phyloP scores from a whole-genome alignment of 345 rosid species.

The Sonneratia caseolaris region DNA sequence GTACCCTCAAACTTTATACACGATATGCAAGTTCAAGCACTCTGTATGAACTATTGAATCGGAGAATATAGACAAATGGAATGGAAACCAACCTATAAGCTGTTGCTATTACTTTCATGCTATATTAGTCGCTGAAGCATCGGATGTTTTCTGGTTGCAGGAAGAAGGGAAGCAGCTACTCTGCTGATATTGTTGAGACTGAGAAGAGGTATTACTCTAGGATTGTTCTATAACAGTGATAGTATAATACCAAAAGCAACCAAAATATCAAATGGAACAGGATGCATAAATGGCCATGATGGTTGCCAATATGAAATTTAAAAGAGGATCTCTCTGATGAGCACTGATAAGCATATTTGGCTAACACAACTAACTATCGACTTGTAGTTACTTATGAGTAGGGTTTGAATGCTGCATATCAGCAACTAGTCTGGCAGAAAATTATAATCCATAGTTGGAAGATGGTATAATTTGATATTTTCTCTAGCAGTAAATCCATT shows the following conservation, averaged over 20 bases:
- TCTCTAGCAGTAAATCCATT: background rate
- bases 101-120: background rate
- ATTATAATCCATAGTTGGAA: background rate
- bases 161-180: constrained; percentile 64
- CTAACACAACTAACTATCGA: background rate
- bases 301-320: too few species aligned
- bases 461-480: background rate
- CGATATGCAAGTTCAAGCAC: too few species aligned
- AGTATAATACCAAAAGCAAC: background rate
- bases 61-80: too few species aligned
- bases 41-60: too few species aligned
- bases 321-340: too few species aligned
- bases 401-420: background rate
- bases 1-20: too few species aligned
- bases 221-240: background rate
- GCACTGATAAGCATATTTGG: background rate
- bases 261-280: background rate
- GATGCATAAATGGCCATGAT: too few species aligned
- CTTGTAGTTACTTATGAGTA: background rate
- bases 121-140: background rate
- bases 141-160: constrained; percentile 24
- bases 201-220: constrained; percentile 39
- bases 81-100: background rate
- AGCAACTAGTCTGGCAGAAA: background rate
- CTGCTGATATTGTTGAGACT: constrained; percentile 43